Evolutionary conservation across 1,284 basidiomycete genomes (phyloP).

Genomic region (Singerocomus inundabilis): DNA sequence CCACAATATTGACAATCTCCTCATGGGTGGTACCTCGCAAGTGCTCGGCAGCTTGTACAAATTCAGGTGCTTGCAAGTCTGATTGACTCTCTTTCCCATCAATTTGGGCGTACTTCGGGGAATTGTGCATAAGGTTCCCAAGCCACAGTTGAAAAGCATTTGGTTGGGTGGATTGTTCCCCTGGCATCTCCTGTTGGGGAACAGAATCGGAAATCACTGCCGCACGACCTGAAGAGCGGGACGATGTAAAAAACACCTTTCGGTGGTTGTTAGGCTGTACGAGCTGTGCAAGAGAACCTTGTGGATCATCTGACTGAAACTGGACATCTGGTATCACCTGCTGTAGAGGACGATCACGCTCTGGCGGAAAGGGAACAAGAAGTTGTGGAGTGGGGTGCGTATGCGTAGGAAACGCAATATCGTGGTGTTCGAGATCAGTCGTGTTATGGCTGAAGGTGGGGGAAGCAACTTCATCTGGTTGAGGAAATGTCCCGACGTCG

Average conservation of each 20-base stretch:
- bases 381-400: not conserved
- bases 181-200: not conserved
- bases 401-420: not conserved
- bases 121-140: not conserved
- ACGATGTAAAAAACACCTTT: not conserved
- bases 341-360: not conserved
- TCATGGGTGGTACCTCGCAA: constrained; percentile 17
- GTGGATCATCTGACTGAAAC: not conserved
- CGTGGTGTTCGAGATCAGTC: not conserved
- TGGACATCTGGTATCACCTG: constrained; percentile 1
- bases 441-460: constrained; percentile 2
- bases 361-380: not conserved
- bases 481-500: not conserved
- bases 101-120: constrained; percentile 19
- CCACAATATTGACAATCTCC: constrained; percentile 19
- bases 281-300: not conserved
- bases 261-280: not conserved
- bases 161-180: not conserved
- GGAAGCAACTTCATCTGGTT: not conserved
- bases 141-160: constrained; percentile 22
- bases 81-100: constrained; percentile 15
- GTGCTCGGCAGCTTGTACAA: constrained; percentile 5
- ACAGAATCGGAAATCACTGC: not conserved
- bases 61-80: not conserved
- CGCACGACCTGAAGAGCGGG: not conserved